Base-by-base conservation (phyloP, 1,284 basidiomycete species). In the Agaricales sp. region DNA sequence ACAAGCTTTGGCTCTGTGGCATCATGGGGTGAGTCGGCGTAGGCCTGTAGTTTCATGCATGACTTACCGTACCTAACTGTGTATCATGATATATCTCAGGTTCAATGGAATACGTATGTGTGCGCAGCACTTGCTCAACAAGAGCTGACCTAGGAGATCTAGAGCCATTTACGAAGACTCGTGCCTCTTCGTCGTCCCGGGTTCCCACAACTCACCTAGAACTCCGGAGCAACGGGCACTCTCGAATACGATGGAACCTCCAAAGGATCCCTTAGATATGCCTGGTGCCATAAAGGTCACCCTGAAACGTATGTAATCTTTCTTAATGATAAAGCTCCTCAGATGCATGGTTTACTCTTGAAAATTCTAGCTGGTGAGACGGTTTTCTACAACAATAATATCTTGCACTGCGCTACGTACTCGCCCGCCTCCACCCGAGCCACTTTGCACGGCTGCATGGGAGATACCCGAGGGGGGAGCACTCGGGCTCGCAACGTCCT, bases 321-420 rank as follows among this genome's bases (percentile, higher is more conserved):
- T 38, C 8, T 35, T 19, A 21, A 8, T 24, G 11, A 37, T 26
- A 16, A 24, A 3, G 21, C 25, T 19, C 22, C 14, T 51, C 51
- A 26, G 11, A 25, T 38, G 14, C 46, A 12, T 37, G n/a, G n/a
- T n/a, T n/a, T n/a, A n/a, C n/a, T n/a, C n/a, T n/a, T n/a, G n/a
- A n/a, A n/a, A n/a, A n/a, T 45, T 18, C 18, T 48, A 71, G 68
- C 66, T 2, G 87, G 88, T 0, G 82, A 92, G 54, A 84, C 82
- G 0, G 83, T 85, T 12, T 90, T 90, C 63, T 91, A 91, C 63
- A 87, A 88, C 59, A 81, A 78, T 58, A 87, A 91, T 58, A 86
- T 91, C 53, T 66, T 91, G 23, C 86, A 90, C 57, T 83, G 82
- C 50, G 85, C 79, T 4, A 71, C 73, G 14, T 91, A 91, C 62